phyloP scores from a whole-genome alignment of 345 rosid species.

The Angophora floribunda region DNA sequence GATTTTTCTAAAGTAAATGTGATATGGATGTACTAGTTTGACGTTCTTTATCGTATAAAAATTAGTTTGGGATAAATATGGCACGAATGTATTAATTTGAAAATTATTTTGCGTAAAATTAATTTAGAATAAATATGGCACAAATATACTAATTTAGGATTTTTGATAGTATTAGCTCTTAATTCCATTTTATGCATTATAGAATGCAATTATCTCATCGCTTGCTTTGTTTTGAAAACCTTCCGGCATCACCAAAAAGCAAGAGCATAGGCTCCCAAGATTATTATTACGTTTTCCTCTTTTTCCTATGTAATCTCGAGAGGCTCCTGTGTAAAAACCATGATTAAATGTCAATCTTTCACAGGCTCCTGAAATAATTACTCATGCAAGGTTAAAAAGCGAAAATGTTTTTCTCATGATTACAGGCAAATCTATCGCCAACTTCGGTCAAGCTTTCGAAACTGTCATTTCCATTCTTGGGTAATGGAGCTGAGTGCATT shows the following conservation, averaged over 20 bases:
- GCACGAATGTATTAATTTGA: no score
- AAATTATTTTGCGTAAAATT: no score
- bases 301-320: neutral
- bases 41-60: no score
- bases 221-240: neutral
- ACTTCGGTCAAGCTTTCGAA: neutral
- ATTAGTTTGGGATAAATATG: no score
- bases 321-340: conserved; percentile 15
- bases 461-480: conserved; percentile 6
- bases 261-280: neutral
- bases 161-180: no score
- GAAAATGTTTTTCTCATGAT: neutral
- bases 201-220: neutral
- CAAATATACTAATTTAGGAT: no score
- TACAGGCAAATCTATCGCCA: conserved; percentile 3
- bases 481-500: neutral
- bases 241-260: neutral
- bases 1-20: no score
- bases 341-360: conserved; percentile 8
- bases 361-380: conserved; percentile 18
- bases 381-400: conserved; percentile 5
- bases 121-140: no score
- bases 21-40: no score
- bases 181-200: neutral
- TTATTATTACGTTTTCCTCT: neutral